A percentile compares a stretch with the other conserved stretches of the same genome.
Conservation (phyloP, 2,329 filamentous ascomycete species). For the Lachnellula cervina region DNA sequence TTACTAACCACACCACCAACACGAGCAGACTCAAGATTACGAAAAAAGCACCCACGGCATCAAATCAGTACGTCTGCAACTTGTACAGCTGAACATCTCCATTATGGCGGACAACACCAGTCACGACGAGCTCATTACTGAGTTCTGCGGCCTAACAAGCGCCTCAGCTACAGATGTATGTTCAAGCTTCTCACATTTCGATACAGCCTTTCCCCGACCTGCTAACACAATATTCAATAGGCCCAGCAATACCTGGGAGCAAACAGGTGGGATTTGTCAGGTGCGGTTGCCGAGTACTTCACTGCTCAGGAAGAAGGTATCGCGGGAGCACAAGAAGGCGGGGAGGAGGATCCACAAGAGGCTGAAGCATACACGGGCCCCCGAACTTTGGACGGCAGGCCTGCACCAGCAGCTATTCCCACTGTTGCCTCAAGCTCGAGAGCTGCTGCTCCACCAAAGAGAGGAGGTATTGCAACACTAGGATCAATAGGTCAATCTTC, state of each 20-base stretch:
- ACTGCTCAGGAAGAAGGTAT: conserved; percentile 48
- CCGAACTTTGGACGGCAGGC: conserved; percentile 58
- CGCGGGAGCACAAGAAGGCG: conserved; percentile 39
- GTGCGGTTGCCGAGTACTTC: conserved; percentile 60
- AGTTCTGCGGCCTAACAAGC: conserved; percentile 54
- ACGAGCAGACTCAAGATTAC: not conserved
- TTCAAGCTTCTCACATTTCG: not conserved
- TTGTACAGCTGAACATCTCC: conserved; percentile 27
- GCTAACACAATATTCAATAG: conserved; percentile 37
- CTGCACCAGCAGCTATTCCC: conserved; percentile 42
- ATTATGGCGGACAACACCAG: conserved; percentile 32
- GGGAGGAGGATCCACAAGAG: conserved; percentile 36
- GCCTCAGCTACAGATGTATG: conserved; percentile 44
- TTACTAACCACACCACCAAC: not conserved
- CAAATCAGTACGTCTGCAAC: too few species aligned
- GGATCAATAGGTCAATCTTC: conserved; percentile 41
- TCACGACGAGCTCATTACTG: conserved; percentile 43
- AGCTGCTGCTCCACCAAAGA: conserved; percentile 18
- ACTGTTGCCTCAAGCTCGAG: conserved; percentile 22
- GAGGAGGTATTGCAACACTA: conserved; percentile 53
- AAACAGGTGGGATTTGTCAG: conserved; percentile 61
- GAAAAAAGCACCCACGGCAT: too few species aligned
- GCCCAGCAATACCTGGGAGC: conserved; percentile 62
- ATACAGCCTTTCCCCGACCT: not conserved
- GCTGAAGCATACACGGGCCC: conserved; percentile 52